Evolutionary conservation across 345 rosid genomes (phyloP), one percentile per base, ranked within the genome.

Genomic region (Boechera divaricarpa): DNA sequence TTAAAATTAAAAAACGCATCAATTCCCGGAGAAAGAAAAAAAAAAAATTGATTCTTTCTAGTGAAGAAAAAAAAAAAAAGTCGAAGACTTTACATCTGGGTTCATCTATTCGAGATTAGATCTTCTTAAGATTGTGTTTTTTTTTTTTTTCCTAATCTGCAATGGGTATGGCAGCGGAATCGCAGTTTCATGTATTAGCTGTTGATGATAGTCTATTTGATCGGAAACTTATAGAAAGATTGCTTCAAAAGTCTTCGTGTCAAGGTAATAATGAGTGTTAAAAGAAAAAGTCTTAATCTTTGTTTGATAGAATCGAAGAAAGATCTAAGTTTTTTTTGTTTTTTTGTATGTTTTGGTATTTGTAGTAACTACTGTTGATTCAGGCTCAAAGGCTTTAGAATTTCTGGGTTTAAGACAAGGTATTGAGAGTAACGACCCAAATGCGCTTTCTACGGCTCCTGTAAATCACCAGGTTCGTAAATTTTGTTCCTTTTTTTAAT

Each of bases 151-250:
- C 24, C 1, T 21, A 21, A 21, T 57, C 35, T 63, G 72, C 77
- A 82, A 89, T 89, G 92, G 89, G 88, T 53, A 80, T 84, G 76
- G 88, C 84, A 64, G 84, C 82, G 4, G 92, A 87, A 67, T 75
- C 87, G 0, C 85, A 81, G 84, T 92, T 92, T 70, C 99, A 95
- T 81, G 99, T 95, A 32, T 81, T 95, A 16, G 98, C 99, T 29
- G 98, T 95, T 80, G 99, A 95, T 82, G 98, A 95, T 73, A 89
- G 91, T 70, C 54, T 87, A 33, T 78, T 89, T 2, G 99, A 95
- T 65, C 80, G 99, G 74, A 95, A 87, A 78, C 86, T 95, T 59
- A 92, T 95, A 11, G 98, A 95, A 75, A 85, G 85, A 82, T 87
- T 95, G 68, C 99, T 95, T 48, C 94, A 86, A 77, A 90, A 88